phyloP scores from a whole-genome alignment of 768 basidiomycete species.

The Boletus pseudopeckii region DNA sequence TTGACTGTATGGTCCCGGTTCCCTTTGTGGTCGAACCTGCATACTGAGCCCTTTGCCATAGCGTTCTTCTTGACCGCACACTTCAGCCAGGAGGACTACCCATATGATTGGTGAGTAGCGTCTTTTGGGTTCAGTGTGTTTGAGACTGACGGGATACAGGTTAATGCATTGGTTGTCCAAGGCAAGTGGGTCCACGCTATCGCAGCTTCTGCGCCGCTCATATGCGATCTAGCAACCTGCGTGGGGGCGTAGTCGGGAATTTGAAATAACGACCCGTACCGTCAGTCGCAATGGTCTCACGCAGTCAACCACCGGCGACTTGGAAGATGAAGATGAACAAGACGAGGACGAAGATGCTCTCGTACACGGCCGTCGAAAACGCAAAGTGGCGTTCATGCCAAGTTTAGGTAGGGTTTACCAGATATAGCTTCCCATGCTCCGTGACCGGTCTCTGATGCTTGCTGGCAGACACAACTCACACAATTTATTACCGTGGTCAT shows the following conservation, averaged over 20 bases:
- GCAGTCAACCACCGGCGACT: conserved; percentile 67
- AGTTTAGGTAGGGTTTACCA: conserved; percentile 57
- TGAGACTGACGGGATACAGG: conserved; percentile 39
- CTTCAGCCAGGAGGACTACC: conserved; percentile 84
- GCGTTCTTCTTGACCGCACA: conserved; percentile 90
- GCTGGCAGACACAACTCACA: conserved; percentile 73
- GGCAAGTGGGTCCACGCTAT: conserved; percentile 36
- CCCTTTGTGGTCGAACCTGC: background rate
- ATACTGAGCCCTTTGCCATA: conserved; percentile 26
- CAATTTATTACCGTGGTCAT: conserved; percentile 86
- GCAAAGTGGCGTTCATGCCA: conserved; percentile 84
- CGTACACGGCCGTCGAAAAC: conserved; percentile 67
- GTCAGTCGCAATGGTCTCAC: conserved; percentile 61
- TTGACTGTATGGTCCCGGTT: conserved; percentile 56
- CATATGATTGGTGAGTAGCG: conserved; percentile 69
- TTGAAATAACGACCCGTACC: conserved; percentile 83
- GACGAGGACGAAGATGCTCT: conserved; percentile 54
- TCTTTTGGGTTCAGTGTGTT: background rate
- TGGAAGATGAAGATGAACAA: conserved; percentile 79
- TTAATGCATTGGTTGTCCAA: conserved; percentile 88
- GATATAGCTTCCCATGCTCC: conserved; percentile 9
- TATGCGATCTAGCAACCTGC: conserved; percentile 68
- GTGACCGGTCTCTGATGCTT: conserved; percentile 15
- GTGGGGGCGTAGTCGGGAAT: conserved; percentile 85
- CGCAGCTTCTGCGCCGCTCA: conserved; percentile 16